Percentiles rank a stretch among this genome's conserved stretches.
These are phyloP conservation scores for Malus domestica DNA, from an alignment of 306 rosid genomes.

Conservation along the genomic window ASM211411v1 NC_041793.1:2627001-2627500, in stretches of 20 bases:
- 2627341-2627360: not conserved
- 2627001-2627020: constrained; percentile 88
- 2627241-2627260: constrained; percentile 45
- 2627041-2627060: constrained; percentile 69
- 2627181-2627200: constrained; percentile 84
- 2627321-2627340: not conserved
- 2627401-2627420: constrained; percentile 62
- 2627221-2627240: constrained; percentile 72
- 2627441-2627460: no score
- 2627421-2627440: not conserved
- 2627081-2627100: constrained; percentile 81
- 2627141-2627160: constrained; percentile 79
- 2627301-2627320: no score
- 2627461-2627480: no score
- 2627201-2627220: constrained; percentile 79
- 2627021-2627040: constrained; percentile 72
- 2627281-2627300: no score
- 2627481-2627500: no score
- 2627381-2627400: constrained; percentile 81
- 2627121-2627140: constrained; percentile 87
- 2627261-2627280: no score
- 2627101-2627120: constrained; percentile 86
- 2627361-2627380: constrained; percentile 99
- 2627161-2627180: constrained; percentile 88
- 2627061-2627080: constrained; percentile 49